These are phyloP conservation scores for Colletotrichum eremochloae DNA, from an alignment of 2,329 filamentous ascomycete genomes.

Conservation along the genomic window DNA sequence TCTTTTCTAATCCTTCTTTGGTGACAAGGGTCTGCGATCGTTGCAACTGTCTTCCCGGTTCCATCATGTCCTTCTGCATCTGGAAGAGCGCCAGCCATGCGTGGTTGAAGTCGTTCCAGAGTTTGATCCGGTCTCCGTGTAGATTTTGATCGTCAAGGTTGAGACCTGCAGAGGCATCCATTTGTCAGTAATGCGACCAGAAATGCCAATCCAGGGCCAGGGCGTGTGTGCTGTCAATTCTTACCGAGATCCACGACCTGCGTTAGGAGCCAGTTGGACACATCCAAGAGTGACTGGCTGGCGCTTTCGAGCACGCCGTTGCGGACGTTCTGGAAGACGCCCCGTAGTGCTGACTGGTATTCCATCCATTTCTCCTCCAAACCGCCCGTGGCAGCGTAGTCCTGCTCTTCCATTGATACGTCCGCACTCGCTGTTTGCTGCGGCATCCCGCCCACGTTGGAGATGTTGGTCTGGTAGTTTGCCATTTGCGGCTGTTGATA, in stretches of 20 bases:
- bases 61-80: constrained; percentile 83
- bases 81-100: constrained; percentile 89
- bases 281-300: constrained; percentile 64
- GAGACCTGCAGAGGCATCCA: constrained; percentile 71
- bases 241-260: constrained; percentile 69
- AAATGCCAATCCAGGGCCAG: not conserved
- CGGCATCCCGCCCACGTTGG: constrained; percentile 61
- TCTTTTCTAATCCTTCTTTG: constrained; percentile 77
- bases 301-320: constrained; percentile 63
- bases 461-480: constrained; percentile 63
- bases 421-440: constrained; percentile 55
- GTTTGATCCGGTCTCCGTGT: constrained; percentile 80
- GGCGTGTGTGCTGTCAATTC: constrained; percentile 45
- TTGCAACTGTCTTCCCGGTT: constrained; percentile 68
- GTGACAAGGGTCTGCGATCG: constrained; percentile 75
- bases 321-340: constrained; percentile 79
- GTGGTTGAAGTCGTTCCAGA: constrained; percentile 96
- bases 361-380: constrained; percentile 78
- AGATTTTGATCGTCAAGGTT: constrained; percentile 84
- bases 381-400: constrained; percentile 66
- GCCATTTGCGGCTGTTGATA: constrained; percentile 74
- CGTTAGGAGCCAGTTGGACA: constrained; percentile 69
- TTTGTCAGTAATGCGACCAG: constrained; percentile 10
- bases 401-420: constrained; percentile 69
- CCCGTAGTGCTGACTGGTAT: constrained; percentile 72